These are phyloP conservation scores for Rhynchospora tenuis DNA, from an alignment of 176 grass and related monocot genomes.

Conservation along the genomic window DNA sequence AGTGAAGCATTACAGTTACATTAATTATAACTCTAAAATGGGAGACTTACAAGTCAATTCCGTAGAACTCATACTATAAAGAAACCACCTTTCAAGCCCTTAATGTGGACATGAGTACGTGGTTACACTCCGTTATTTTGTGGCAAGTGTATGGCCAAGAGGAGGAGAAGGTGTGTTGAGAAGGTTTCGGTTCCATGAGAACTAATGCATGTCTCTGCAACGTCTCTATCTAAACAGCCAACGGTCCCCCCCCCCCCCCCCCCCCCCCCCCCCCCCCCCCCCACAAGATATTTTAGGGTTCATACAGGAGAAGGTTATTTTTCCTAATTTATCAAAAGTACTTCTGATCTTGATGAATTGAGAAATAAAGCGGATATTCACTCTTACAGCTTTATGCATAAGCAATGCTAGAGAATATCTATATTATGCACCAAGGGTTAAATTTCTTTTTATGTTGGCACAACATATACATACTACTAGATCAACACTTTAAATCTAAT, in stretches of 20 bases:
- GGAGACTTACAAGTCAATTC: not conserved
- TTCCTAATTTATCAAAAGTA: not conserved
- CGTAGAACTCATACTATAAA: not conserved
- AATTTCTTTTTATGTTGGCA: too few species aligned
- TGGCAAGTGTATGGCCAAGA: not conserved
- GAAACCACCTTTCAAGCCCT: not conserved
- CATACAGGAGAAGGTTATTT: not conserved
- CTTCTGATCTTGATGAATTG: too few species aligned
- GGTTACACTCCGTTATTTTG: not conserved
- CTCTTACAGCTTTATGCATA: too few species aligned
- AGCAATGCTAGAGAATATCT: too few species aligned
- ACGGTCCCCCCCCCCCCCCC: not conserved
- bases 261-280: not conserved
- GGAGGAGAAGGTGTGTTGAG: not conserved
- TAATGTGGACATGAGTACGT: slow-evolving; percentile 12
- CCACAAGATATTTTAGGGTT: not conserved
- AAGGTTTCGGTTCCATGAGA: not conserved
- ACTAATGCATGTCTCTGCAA: not conserved
- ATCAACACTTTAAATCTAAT: too few species aligned
- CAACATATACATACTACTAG: too few species aligned
- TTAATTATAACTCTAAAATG: not conserved
- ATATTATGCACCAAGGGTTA: too few species aligned
- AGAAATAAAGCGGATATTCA: too few species aligned
- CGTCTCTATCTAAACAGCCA: slow-evolving; percentile 7
- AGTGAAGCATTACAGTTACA: not conserved